Conservation (phyloP, 1,284 basidiomycete genomes). For the Stygiomarasmius scandens region DNA sequence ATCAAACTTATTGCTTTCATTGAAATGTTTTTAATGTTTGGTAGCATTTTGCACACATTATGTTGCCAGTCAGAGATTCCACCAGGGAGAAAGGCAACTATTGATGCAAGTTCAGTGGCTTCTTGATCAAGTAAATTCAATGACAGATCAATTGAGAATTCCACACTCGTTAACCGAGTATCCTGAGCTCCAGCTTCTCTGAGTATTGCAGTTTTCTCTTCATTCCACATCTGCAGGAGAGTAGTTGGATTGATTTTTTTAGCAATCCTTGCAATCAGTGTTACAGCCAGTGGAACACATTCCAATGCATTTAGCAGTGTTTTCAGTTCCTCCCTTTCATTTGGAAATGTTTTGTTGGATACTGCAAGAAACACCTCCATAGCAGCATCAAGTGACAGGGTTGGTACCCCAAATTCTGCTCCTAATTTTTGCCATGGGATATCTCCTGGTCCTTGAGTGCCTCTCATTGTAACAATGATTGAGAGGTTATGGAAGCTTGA, state of each 20-base stretch:
- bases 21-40: too few relatives aligned
- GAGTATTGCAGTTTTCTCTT: not conserved
- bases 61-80: not conserved
- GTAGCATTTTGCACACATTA: not conserved
- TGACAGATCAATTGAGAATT: not conserved
- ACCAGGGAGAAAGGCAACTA: not conserved
- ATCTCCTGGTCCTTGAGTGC: too few relatives aligned
- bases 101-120: not conserved
- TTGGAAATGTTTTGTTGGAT: too few relatives aligned
- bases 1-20: not conserved
- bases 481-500: too few relatives aligned
- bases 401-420: not conserved
- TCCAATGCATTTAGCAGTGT: too few relatives aligned
- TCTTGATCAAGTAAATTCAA: not conserved
- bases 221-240: not conserved
- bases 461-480: too few relatives aligned
- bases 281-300: too few relatives aligned
- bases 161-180: slow-evolving; percentile 3
- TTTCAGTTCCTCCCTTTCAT: too few relatives aligned
- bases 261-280: too few relatives aligned
- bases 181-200: not conserved
- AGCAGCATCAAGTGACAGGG: not conserved
- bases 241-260: not conserved
- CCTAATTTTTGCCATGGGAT: not conserved
- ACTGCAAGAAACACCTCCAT: too few relatives aligned